phyloP scores from a whole-genome alignment of 768 basidiomycete genomes.

The Agaricus bisporus region DNA sequence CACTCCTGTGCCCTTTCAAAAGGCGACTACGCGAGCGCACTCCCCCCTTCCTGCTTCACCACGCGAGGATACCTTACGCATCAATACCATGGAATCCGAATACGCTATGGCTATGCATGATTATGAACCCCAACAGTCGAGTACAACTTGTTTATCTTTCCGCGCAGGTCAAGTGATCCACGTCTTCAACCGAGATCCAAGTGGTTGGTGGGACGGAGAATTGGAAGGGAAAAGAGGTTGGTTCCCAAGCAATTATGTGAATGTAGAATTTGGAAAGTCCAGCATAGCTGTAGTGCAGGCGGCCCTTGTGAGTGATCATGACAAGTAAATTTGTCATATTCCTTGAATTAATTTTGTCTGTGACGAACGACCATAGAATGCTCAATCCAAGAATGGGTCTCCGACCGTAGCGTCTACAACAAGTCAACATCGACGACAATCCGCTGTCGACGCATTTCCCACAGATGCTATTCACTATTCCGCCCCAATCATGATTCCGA shows the following conservation, averaged over 20 bases:
- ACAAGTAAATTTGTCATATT: conserved; percentile 1
- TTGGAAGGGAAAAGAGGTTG: conserved; percentile 84
- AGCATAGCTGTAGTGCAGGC: conserved; percentile 19
- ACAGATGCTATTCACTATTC: conserved; percentile 58
- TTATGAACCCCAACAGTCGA: conserved; percentile 66
- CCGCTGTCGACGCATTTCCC: conserved; percentile 38
- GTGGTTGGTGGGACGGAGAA: conserved; percentile 99
- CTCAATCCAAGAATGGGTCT: conserved; percentile 45
- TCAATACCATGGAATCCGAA: conserved; percentile 44
- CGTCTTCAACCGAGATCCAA: conserved; percentile 79
- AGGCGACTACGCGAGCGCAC: conserved; percentile 14
- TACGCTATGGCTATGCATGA: conserved; percentile 93
- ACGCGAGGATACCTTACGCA: conserved; percentile 45
- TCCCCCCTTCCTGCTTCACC: conserved; percentile 35
- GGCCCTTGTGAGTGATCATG: conserved; percentile 24
- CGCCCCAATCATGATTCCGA: conserved; percentile 74
- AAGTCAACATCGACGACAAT: conserved; percentile 33
- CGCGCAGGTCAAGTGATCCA: conserved; percentile 86
- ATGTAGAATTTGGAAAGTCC: conserved; percentile 51
- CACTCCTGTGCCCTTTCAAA: conserved; percentile 25
- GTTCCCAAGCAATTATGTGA: conserved; percentile 98
- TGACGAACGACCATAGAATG: conserved; percentile 23
- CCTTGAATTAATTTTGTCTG: conserved; percentile 9
- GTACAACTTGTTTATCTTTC: conserved; percentile 82
- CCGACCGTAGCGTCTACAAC: conserved; percentile 41